Evolutionary conservation across 2,329 filamentous ascomycete species (phyloP).

Genomic region (Ustilaginoidea virens): DNA sequence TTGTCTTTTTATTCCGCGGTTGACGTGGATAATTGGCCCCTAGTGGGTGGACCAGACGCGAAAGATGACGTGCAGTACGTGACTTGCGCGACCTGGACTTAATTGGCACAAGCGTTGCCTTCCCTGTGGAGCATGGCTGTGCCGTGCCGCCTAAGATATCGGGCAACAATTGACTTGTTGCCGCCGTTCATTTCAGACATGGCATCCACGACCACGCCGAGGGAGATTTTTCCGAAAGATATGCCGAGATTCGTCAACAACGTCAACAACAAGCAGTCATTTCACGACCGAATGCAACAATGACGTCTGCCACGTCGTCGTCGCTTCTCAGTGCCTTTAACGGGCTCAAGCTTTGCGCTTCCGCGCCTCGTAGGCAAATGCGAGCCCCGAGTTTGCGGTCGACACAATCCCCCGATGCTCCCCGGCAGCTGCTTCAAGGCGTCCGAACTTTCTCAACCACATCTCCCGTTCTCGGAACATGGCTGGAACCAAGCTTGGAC

Average conservation of each 20-base stretch:
- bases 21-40: slow-evolving; percentile 18
- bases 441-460: slow-evolving; percentile 61
- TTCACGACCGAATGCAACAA: slow-evolving; percentile 15
- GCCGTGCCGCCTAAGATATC: no score
- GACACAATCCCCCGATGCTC: slow-evolving; percentile 13
- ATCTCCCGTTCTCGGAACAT: slow-evolving; percentile 42
- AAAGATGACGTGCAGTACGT: slow-evolving; percentile 30
- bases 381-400: slow-evolving; percentile 16
- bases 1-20: no score
- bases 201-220: no score
- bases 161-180: no score
- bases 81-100: slow-evolving; percentile 22
- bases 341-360: slow-evolving; percentile 28
- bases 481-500: slow-evolving; percentile 65
- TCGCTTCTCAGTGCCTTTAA: slow-evolving; percentile 35
- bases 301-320: slow-evolving; percentile 29
- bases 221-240: no score
- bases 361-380: slow-evolving; percentile 23
- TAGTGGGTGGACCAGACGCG: slow-evolving; percentile 20
- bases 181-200: no score
- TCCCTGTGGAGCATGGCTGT: no score
- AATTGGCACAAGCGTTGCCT: no score
- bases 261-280: no score
- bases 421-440: slow-evolving; percentile 26
- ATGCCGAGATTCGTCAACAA: no score